Evolutionary conservation across 306 rosid genomes (phyloP).

Genomic region (Inga oerstediana): DNA sequence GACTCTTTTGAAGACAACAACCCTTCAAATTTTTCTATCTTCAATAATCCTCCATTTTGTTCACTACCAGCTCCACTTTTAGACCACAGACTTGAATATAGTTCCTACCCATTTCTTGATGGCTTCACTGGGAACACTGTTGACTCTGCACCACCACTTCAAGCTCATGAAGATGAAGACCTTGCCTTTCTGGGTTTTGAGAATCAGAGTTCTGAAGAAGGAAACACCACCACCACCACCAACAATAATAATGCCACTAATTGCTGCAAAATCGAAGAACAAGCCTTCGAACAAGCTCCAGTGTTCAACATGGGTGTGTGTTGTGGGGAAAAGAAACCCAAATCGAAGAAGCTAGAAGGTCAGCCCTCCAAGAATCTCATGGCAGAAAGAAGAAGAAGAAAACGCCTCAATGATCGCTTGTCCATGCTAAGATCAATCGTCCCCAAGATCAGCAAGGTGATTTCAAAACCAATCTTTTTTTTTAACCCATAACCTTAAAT

Average conservation of each 20-base stretch:
- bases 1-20: constrained; percentile 62
- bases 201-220: constrained; percentile 48
- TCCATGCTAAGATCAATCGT: constrained; percentile 92
- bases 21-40: constrained; percentile 45
- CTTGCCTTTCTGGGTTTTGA: constrained; percentile 58
- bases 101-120: constrained; percentile 58
- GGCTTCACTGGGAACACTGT: constrained; percentile 46
- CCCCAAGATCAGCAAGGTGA: constrained; percentile 94
- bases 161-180: constrained; percentile 66
- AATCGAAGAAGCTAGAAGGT: constrained; percentile 69
- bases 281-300: constrained; percentile 43
- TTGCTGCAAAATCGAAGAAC: constrained; percentile 73
- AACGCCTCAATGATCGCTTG: constrained; percentile 78
- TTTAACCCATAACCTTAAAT: not conserved
- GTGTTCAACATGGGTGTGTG: constrained; percentile 60
- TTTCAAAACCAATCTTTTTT: not conserved
- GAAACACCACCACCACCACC: not conserved
- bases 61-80: constrained; percentile 47
- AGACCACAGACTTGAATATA: constrained; percentile 61
- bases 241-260: not conserved
- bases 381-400: constrained; percentile 93
- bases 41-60: constrained; percentile 53
- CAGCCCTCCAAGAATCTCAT: constrained; percentile 92
- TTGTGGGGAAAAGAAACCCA: constrained; percentile 55
- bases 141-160: constrained; percentile 47